A percentile compares a stretch with the other conserved stretches of the same genome.
phyloP scores from a whole-genome alignment of 768 basidiomycete species.

The Tulasnella sp. region DNA sequence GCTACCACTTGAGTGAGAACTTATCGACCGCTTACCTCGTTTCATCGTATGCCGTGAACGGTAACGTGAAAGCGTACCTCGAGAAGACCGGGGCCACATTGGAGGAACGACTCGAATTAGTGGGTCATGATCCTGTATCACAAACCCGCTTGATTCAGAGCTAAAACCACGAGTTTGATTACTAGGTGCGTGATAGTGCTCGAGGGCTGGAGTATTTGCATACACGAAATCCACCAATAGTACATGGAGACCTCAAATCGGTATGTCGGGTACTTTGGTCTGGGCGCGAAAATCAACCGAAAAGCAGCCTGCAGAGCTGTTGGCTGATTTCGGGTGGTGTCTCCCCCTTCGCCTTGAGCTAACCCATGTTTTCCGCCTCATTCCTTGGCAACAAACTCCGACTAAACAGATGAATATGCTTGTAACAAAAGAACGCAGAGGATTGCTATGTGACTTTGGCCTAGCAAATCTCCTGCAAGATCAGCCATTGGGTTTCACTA shows the following conservation, averaged over 20 bases:
- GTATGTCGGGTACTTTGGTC: too few species aligned
- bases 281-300: too few species aligned
- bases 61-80: not conserved
- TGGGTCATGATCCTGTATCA: not conserved
- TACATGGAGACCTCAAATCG: not conserved
- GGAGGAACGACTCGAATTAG: not conserved
- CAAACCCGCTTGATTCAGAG: not conserved
- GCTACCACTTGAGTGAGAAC: not conserved
- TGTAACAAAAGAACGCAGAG: too few species aligned
- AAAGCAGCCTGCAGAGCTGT: too few species aligned
- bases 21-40: not conserved
- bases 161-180: not conserved
- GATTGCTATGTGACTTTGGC: too few species aligned
- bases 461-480: too few species aligned
- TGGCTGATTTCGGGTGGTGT: too few species aligned
- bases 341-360: too few species aligned
- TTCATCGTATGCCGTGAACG: not conserved
- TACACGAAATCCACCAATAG: not conserved
- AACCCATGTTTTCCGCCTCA: too few species aligned
- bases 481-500: too few species aligned
- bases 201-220: not conserved
- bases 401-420: too few species aligned
- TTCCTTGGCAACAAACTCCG: too few species aligned
- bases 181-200: not conserved
- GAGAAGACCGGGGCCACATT: not conserved